Conservation (phyloP, 371 early-diverging fungal genomes). For the Syncephalastrum monosporum region DNA sequence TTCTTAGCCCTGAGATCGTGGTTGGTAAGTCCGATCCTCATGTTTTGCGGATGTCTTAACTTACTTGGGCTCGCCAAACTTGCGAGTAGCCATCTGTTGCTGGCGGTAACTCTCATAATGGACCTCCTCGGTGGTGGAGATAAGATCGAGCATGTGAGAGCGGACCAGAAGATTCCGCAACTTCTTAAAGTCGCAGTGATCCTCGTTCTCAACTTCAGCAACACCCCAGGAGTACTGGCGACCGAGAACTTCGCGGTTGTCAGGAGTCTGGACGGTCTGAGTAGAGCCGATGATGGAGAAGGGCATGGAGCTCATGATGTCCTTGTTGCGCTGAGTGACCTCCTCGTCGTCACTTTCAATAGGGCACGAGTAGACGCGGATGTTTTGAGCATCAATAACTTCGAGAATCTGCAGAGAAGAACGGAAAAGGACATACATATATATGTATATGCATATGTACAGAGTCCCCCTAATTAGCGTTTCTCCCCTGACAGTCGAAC, state of each 20-base stretch:
- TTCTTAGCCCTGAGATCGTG: conserved; percentile 47
- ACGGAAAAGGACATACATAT: background rate
- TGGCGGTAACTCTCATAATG: conserved; percentile 91
- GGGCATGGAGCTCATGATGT: conserved; percentile 87
- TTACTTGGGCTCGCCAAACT: conserved; percentile 76
- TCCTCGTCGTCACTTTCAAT: conserved; percentile 87
- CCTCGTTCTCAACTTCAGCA: conserved; percentile 89
- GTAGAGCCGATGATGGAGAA: conserved; percentile 93
- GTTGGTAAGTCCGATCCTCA: background rate
- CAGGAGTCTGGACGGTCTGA: conserved; percentile 73
- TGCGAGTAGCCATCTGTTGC: conserved; percentile 78
- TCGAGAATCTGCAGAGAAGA: conserved; percentile 57
- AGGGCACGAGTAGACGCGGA: conserved; percentile 74
- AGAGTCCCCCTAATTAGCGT: conserved; percentile 6
- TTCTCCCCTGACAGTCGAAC: conserved; percentile 4
- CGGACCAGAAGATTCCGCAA: conserved; percentile 90
- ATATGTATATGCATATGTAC: no score
- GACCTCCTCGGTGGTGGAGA: conserved; percentile 81
- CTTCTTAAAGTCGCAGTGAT: conserved; percentile 90
- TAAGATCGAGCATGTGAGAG: conserved; percentile 92
- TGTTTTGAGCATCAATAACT: conserved; percentile 71
- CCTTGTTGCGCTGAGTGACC: conserved; percentile 69
- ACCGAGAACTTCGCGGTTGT: conserved; percentile 80
- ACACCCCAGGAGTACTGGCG: conserved; percentile 94
- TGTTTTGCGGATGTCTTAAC: background rate